Base-by-base conservation (phyloP, 1,139 yeast genomes). In the Spathaspora sp. region DNA sequence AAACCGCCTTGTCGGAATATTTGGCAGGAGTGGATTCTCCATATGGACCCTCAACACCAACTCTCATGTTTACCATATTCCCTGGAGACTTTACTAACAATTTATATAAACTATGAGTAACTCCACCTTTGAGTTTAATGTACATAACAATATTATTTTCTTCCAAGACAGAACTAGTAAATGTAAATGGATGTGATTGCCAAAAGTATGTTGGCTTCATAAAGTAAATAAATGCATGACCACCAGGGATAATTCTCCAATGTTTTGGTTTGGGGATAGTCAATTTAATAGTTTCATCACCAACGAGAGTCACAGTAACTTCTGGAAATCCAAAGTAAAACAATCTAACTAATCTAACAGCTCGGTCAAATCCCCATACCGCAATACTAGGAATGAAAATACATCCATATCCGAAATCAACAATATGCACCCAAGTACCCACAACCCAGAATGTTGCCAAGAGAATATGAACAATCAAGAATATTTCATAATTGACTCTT, bases 141-240 rank as follows among this genome's bases (percentile, higher is more conserved):
- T 62, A 68, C 26, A 68, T 56, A 3, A 57, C 53, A 24, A 72
- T 61, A 13, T 57, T 50, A 34, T 60, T 51, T 6, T 57, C 55
- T 10, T 56, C 51, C 31, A 56, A 63, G 4, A 50, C 51, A 2
- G 64, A 54, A 9, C 59, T 64, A 10, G 68, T 60, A 47, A 66
- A 67, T 0, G 76, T 68, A 50, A 72, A 72, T 4, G 77, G 76
- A 52, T 72, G 77, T 1, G 75, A 69, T 52, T 72, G 77, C 73
- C 73, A 72, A 53, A 72, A 72, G 46, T 61, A 65, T 11, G 59
- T 48, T 5, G 67, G 66, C 41, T 61, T 60, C 38, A 75, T 47
- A 56, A 80, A 78, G 51, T 76, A 71, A 36, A 80, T 63, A 47
- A 73, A 80, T 0, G 79, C 82, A 56, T 78, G 81, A 1, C 80